Conservation (phyloP, 257 asterid species). For the Nicotiana tomentosiformis region DNA sequence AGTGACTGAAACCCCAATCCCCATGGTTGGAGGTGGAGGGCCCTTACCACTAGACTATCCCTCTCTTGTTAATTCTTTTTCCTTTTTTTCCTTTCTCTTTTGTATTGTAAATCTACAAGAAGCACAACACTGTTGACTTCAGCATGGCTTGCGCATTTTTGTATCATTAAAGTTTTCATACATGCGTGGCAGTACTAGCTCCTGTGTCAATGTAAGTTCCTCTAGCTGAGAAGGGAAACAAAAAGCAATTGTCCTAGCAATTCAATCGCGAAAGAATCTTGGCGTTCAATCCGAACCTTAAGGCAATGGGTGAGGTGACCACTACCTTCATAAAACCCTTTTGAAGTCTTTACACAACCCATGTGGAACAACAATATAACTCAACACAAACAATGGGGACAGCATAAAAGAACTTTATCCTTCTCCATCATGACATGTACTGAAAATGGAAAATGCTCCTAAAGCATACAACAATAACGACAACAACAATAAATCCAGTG, state of each 20-base stretch:
- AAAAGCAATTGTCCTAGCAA: not conserved
- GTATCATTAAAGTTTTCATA: not conserved
- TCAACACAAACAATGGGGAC: not conserved
- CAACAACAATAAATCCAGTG: too few species aligned
- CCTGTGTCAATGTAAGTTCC: not conserved
- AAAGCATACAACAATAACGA: not conserved
- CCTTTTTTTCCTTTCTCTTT: not conserved
- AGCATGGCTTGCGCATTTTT: not conserved
- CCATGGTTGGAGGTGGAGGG: slow-evolving; percentile 1
- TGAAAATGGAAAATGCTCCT: not conserved
- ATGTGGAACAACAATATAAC: not conserved
- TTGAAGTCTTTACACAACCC: not conserved
- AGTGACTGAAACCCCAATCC: not conserved
- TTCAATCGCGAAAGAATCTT: not conserved
- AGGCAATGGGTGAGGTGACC: not conserved
- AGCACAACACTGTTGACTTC: not conserved
- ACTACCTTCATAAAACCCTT: not conserved
- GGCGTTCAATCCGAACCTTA: not conserved
- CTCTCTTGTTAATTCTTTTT: not conserved
- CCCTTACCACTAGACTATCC: not conserved
- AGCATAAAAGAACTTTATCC: not conserved
- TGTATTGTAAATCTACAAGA: not conserved
- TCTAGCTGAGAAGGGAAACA: not conserved
- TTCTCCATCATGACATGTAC: not conserved
- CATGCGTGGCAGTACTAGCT: not conserved